Evolutionary conservation across 352 stramenopile genomes (phyloP), one percentile per base, ranked within the genome.

Genomic region (Lagenidium sp.): DNA sequence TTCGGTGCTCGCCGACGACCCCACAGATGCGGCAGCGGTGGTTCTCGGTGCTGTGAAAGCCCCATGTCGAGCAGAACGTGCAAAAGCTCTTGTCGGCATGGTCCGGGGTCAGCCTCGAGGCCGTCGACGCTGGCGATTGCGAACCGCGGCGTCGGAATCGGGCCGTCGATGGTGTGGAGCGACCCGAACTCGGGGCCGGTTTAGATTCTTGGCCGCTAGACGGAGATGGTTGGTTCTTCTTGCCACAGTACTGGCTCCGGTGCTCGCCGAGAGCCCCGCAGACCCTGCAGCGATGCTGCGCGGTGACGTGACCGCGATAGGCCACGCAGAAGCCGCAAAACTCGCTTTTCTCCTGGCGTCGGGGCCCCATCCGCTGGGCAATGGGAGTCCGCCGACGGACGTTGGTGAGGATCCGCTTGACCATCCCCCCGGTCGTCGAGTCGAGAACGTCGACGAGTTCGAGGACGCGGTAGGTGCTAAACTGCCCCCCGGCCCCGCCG

Each of bases 391-490:
- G 66, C 6, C 48, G 55, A 6, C 73, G 60, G 24, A 91, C 69
- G 23, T 88, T 88, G 13, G 59, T 78, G 22, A 91, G 55, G 19
- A 91, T 71, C 4, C 62, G 59, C 54, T 85, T 82, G 24, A 87
- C 78, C 64, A 86, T 77, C 12, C 73, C 78, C 4, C 75, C 75
- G 0, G 78, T 88, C 6, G 68, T 84, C 21, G 75, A 75, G 46
- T 91, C 78, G 29, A 89, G 57, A 36, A 87, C 66, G 45, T 88
- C 75, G 21, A 87, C 65, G 2, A 91, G 60, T 40, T 87, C 75
- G 8, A 87, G 51, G 40, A 87, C 70, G n/a, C 68, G 63, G 47
- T 83, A 85, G 16, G 66, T 60, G 34, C 55, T 71, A 47, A 74
- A 65, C 18, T 65, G 58, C 31, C 19, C 38, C n/a, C 7, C 19